Percentiles rank a stretch among this genome's conserved stretches.
These are phyloP conservation scores for Bassia scoparia DNA, from an alignment of 148 eudicot genomes.

Conservation along the genomic window DNA sequence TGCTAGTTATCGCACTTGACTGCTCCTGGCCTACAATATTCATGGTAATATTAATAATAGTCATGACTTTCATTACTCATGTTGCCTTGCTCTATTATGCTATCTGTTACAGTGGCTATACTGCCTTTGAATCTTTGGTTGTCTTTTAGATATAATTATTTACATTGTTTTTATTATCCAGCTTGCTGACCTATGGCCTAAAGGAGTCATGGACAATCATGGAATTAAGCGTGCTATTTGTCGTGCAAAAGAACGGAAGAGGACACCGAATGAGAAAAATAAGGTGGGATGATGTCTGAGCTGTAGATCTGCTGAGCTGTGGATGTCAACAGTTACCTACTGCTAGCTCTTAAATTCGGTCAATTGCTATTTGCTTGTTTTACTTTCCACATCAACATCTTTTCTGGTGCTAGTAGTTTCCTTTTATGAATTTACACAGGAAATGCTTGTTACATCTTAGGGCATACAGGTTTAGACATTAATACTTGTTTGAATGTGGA, in stretches of 20 bases:
- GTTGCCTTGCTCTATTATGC: neutral
- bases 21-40: neutral
- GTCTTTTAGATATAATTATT: neutral
- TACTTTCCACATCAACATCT: neutral
- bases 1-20: neutral
- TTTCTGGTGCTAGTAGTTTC: neutral
- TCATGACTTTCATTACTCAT: neutral
- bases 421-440: neutral
- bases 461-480: constrained; percentile 7
- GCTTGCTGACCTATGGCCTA: constrained; percentile 96
- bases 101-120: neutral
- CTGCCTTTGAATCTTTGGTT: neutral
- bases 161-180: constrained; percentile 31
- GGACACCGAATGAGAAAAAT: constrained; percentile 37
- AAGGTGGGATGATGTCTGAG: constrained; percentile 51
- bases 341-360: constrained; percentile 2
- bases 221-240: constrained; percentile 94
- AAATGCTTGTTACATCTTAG: neutral
- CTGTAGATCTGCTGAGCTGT: constrained; percentile 20
- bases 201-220: constrained; percentile 86
- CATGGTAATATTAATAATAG: neutral
- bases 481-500: neutral
- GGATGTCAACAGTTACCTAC: constrained; percentile 7
- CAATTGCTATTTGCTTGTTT: constrained; percentile 11
- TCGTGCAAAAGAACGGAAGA: constrained; percentile 83